These are phyloP conservation scores for Aspergillus spinulosporus DNA, from an alignment of 2,329 filamentous ascomycete genomes.

Conservation along the genomic window DNA sequence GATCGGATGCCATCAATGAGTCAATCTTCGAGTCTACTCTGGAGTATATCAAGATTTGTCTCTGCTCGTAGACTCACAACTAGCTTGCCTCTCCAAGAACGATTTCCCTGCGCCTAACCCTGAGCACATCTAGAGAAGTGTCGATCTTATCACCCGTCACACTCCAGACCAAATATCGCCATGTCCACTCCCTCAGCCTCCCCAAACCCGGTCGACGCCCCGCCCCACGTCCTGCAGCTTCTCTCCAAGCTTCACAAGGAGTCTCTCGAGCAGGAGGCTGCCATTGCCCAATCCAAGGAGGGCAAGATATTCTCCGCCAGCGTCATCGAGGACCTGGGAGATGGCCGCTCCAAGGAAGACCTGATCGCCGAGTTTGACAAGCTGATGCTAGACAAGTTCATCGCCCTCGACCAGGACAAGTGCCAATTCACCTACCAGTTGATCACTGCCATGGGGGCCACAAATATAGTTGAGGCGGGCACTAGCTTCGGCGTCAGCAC, in stretches of 20 bases:
- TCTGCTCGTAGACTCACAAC: too few relatives aligned
- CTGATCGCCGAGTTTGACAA: constrained; percentile 22
- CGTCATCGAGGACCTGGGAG: constrained; percentile 17
- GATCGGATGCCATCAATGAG: too few relatives aligned
- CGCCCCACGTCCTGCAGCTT: constrained; percentile 25
- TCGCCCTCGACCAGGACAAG: constrained; percentile 62
- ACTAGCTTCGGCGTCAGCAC: constrained; percentile 64
- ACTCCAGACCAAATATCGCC: too few relatives aligned
- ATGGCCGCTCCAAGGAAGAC: not conserved
- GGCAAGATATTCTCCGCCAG: constrained; percentile 25
- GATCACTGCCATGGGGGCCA: constrained; percentile 50
- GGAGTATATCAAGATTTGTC: too few relatives aligned
- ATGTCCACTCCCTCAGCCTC: not conserved
- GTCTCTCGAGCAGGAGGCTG: constrained; percentile 27
- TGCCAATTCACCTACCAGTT: constrained; percentile 60
- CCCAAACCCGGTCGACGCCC: constrained; percentile 18
- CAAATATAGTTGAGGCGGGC: constrained; percentile 59
- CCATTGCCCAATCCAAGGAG: constrained; percentile 16
- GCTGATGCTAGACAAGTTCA: constrained; percentile 54
- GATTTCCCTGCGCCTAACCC: too few relatives aligned
- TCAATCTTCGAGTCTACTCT: too few relatives aligned
- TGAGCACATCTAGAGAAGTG: too few relatives aligned
- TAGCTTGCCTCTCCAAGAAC: too few relatives aligned
- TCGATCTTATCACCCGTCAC: too few relatives aligned
- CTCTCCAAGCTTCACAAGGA: constrained; percentile 23